A percentile compares a stretch with the other conserved stretches of the same genome.
Evolutionary conservation across 345 rosid genomes (phyloP).

Genomic region (Balakata baccata): DNA sequence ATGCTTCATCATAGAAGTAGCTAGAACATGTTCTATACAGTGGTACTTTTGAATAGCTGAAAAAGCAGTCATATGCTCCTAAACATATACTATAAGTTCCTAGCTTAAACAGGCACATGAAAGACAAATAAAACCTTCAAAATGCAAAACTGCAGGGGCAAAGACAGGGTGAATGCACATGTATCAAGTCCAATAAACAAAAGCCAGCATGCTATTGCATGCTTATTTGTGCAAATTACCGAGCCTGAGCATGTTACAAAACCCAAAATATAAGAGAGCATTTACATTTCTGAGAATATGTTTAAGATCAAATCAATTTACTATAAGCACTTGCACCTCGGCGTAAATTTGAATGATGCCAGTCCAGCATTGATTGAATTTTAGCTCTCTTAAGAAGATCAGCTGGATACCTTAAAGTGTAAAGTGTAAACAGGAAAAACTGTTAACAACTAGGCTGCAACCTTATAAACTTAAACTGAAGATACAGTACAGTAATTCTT

Average conservation of each 20-base stretch:
- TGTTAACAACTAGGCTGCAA: not conserved
- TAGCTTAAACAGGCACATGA: not conserved
- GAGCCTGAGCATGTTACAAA: not conserved
- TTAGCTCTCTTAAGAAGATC: constrained; percentile 79
- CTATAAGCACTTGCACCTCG: constrained; percentile 52
- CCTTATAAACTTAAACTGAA: not conserved
- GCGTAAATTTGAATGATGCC: constrained; percentile 87
- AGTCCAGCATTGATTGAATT: constrained; percentile 76
- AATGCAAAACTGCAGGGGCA: not conserved
- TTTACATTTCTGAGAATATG: not conserved
- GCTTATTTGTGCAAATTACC: not conserved
- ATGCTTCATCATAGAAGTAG: not conserved
- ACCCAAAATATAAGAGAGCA: not conserved
- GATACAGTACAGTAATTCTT: not conserved
- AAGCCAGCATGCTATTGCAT: not conserved
- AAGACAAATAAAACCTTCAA: not conserved
- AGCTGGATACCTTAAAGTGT: constrained; percentile 63
- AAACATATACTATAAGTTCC: not conserved
- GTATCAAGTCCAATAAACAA: not conserved
- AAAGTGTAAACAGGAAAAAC: constrained; percentile 7
- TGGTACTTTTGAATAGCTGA: too few relatives aligned
- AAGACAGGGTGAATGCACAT: not conserved
- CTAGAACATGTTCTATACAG: not conserved
- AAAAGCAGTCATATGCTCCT: too few relatives aligned
- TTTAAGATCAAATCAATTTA: not conserved